Conservation (phyloP, 1,284 basidiomycete genomes). For the Hymenochaete sp. region DNA sequence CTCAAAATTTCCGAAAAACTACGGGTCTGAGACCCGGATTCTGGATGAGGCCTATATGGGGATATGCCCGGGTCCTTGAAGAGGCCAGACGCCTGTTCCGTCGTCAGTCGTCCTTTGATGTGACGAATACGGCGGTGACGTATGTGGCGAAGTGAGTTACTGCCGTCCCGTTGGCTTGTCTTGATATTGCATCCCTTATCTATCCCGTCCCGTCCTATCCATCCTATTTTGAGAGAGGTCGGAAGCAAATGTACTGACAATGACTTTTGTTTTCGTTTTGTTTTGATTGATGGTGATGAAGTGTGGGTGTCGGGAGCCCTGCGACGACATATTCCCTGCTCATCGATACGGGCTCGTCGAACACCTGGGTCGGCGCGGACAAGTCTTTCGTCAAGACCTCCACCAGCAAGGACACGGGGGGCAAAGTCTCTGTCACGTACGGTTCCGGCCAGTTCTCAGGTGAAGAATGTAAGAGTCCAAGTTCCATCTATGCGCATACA, state of each 20-base stretch:
- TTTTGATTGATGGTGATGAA: too few relatives aligned
- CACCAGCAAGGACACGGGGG: conserved; percentile 14
- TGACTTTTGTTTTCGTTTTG: too few relatives aligned
- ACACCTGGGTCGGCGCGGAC: conserved; percentile 20
- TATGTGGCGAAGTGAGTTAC: conserved; percentile 7
- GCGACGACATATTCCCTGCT: conserved; percentile 17
- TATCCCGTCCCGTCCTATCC: too few relatives aligned
- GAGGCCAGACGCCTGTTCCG: neutral
- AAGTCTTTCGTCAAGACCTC: conserved; percentile 13
- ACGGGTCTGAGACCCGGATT: conserved; percentile 14
- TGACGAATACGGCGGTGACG: conserved; percentile 12
- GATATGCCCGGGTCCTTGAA: neutral
- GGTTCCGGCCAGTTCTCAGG: conserved; percentile 19
- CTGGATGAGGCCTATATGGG: too few relatives aligned
- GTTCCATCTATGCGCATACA: neutral
- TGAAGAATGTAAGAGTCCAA: conserved; percentile 12
- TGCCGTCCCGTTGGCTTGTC: neutral
- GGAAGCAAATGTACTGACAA: too few relatives aligned
- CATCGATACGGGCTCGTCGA: conserved; percentile 21
- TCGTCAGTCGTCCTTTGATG: conserved; percentile 11
- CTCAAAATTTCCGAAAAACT: conserved; percentile 11
- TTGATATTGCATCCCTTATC: neutral
- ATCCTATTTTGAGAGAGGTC: too few relatives aligned
- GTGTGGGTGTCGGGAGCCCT: conserved; percentile 18
- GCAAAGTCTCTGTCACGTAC: conserved; percentile 15